These are phyloP conservation scores for Metschnikowia gruessii DNA, from an alignment of 805 yeast species.

Conservation along the genomic window DNA sequence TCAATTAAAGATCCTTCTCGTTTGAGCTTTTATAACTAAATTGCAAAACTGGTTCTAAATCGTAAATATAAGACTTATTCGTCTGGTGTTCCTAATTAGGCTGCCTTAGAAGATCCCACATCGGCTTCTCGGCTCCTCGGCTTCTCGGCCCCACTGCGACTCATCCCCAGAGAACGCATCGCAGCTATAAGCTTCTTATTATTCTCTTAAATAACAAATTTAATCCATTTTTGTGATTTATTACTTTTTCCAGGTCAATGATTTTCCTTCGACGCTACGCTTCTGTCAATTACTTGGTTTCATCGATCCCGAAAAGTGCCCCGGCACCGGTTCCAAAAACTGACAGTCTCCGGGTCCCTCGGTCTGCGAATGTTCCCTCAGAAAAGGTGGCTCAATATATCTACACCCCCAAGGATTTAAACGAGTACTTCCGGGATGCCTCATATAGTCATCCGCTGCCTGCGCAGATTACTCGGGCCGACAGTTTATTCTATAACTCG, in stretches of 20 bases:
- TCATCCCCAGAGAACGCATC: not conserved
- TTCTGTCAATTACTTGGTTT: slow-evolving; percentile 11
- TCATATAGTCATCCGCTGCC: slow-evolving; percentile 11
- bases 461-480: slow-evolving; percentile 21
- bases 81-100: too few relatives aligned
- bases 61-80: too few relatives aligned
- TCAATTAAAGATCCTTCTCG: too few relatives aligned
- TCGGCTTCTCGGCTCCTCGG: not conserved
- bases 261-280: slow-evolving; percentile 7
- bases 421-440: slow-evolving; percentile 10
- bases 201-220: too few relatives aligned
- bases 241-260: not conserved
- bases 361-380: slow-evolving; percentile 5
- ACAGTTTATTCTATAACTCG: slow-evolving; percentile 43
- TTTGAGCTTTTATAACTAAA: too few relatives aligned
- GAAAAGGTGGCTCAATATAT: slow-evolving; percentile 7
- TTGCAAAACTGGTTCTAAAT: too few relatives aligned
- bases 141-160: not conserved
- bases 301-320: slow-evolving; percentile 11
- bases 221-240: too few relatives aligned
- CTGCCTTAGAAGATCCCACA: too few relatives aligned
- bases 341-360: not conserved
- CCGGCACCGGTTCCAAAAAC: slow-evolving; percentile 3
- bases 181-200: not conserved
- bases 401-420: slow-evolving; percentile 15